Evolutionary conservation across 2,329 filamentous ascomycete species (phyloP).

Genomic region (Fusarium tupiense): DNA sequence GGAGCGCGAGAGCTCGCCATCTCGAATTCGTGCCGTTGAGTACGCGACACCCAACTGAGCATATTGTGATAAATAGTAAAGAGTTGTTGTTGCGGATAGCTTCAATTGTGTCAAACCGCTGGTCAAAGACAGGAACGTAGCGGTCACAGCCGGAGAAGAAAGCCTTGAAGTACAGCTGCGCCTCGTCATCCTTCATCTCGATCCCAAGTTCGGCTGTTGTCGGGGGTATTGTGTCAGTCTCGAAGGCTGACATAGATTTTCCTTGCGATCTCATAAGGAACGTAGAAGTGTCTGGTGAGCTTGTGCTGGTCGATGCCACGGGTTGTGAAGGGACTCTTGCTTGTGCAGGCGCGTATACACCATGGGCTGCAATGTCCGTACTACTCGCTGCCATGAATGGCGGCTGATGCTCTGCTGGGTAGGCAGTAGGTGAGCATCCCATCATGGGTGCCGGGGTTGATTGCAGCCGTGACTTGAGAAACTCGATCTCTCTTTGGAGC

Average conservation of each 20-base stretch:
- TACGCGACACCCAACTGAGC: constrained; percentile 14
- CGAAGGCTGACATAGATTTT: not conserved
- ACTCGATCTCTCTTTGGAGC: constrained; percentile 1
- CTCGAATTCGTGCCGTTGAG: not conserved
- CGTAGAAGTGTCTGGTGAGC: not conserved
- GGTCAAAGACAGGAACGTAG: constrained; percentile 12
- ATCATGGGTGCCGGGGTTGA: not conserved
- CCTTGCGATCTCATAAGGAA: not conserved
- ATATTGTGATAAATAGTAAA: constrained; percentile 3
- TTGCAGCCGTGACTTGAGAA: not conserved
- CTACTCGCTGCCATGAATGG: not conserved
- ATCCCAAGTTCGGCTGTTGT: not conserved
- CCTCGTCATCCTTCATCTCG: not conserved
- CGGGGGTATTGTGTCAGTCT: not conserved
- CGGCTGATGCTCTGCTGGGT: rapidly evolving
- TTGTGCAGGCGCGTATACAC: not conserved
- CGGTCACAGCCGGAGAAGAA: constrained; percentile 19
- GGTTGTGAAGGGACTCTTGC: not conserved
- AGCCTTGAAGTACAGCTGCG: constrained; percentile 3
- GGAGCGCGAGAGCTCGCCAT: constrained; percentile 1
- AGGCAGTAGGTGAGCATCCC: not conserved
- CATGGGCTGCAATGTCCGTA: rapidly evolving
- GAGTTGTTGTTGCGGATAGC: not conserved
- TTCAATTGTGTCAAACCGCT: not conserved
- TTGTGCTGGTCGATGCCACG: not conserved